Evolutionary conservation across 73 alveolate genomes (phyloP).

Genomic region (Symbiodinium natans): DNA sequence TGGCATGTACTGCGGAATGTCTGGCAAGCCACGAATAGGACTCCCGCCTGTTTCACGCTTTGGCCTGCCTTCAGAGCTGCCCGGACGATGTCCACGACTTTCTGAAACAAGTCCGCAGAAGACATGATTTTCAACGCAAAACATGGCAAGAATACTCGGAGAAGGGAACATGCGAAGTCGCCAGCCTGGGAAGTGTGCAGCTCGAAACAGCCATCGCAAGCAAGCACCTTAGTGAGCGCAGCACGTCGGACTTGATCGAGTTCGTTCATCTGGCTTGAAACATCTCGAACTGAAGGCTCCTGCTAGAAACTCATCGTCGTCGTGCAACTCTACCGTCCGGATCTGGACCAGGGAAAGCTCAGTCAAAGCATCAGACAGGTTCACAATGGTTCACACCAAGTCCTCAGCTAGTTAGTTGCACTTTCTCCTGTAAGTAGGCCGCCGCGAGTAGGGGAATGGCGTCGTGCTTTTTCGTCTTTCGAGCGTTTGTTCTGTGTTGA

Average conservation of each 20-base stretch:
- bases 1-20: not conserved
- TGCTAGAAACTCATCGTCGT: slow-evolving; percentile 62
- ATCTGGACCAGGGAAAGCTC: slow-evolving; percentile 13
- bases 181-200: slow-evolving; percentile 72
- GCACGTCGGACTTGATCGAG: not conserved
- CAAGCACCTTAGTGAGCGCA: slow-evolving; percentile 7
- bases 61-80: slow-evolving; percentile 59
- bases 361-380: not conserved
- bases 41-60: slow-evolving; percentile 41
- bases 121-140: not conserved
- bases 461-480: too few relatives aligned
- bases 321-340: slow-evolving; percentile 58
- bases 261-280: not conserved
- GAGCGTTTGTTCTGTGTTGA: too few relatives aligned
- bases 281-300: too few relatives aligned
- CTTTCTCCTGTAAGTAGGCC: not conserved
- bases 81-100: slow-evolving; percentile 67
- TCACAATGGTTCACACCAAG: not conserved
- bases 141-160: not conserved
- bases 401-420: not conserved
- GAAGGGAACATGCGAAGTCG: too few relatives aligned
- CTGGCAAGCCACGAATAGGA: too few relatives aligned
- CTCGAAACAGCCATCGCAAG: slow-evolving; percentile 88
- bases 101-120: not conserved
- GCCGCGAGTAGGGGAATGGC: too few relatives aligned